Base-by-base conservation (phyloP, 805 yeast species). In the Jamesozyma rosinii region DNA sequence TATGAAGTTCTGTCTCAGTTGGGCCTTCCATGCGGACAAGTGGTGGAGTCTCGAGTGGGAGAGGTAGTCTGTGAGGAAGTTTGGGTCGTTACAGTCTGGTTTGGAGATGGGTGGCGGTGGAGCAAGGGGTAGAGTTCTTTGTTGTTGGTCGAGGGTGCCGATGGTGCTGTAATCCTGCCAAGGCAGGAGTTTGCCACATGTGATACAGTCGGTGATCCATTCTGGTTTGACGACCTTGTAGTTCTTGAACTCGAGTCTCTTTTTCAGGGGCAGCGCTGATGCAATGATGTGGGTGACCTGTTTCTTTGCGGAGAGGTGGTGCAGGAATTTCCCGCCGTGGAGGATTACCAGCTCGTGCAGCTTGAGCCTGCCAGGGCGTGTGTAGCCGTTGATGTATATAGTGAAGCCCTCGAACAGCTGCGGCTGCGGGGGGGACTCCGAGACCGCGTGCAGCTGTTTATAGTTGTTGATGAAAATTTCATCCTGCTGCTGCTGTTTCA, bases 311-410 rank as follows among this genome's bases (percentile, higher is more conserved):
- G 76, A 70, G 35, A 90, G 61, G 61, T 76, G 79, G 48, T 81
- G 82, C 19, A 81, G 56, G 48, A 83, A 85, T 41, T 66, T 70
- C 0, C 98, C 98, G 0, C 97, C 97, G 61, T 89, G 74, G 9
- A 77, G 51, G 2, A 84, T 75, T 2, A 90, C 79, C 50, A 86
- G 52, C 43, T 79, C 73, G 53, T 84, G 90, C 26, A 92, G 64
- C 46, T 77, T 81, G 35, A 74, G 65, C 14, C 87, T 73, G n/a
- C 89, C 77, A 0, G 97, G 97, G 2, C 64, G 65, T 0, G 97
- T 90, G 54, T 83, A 78, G 1, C 98, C 98, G 54, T 88, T 89
- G n/a, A 90, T 87, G 59, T 83, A 79, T 4, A 90, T 70, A 1
- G 68, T 62, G 57, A 89, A 84, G 1, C 72, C 77, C 31, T 65